Conservation (phyloP, 371 early-diverging fungal species). For the Mortierella sp. region DNA sequence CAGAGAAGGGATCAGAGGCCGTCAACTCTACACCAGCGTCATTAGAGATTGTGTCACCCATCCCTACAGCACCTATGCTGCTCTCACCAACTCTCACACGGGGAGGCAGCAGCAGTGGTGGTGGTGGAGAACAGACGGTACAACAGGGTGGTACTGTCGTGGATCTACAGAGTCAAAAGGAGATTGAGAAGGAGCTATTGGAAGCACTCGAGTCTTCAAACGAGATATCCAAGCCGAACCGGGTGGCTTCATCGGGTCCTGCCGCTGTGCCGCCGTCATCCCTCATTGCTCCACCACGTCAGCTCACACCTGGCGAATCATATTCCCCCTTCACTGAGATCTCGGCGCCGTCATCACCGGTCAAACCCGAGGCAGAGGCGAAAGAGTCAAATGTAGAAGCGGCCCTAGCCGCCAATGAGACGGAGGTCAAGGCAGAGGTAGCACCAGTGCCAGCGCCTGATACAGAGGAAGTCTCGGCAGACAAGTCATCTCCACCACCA, state of each 20-base stretch:
- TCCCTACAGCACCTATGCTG: constrained; percentile 15
- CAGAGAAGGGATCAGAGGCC: background rate
- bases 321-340: constrained; percentile 48
- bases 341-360: constrained; percentile 39
- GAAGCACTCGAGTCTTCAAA: constrained; percentile 28
- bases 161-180: constrained; percentile 25
- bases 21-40: background rate
- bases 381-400: background rate
- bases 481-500: too few species aligned
- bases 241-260: background rate
- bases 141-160: background rate
- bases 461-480: too few species aligned
- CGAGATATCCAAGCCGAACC: background rate
- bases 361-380: background rate
- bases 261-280: background rate
- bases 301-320: constrained; percentile 34
- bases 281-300: constrained; percentile 16
- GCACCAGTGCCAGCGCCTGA: too few species aligned
- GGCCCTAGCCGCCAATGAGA: too few species aligned
- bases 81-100: constrained; percentile 38
- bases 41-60: constrained; percentile 22
- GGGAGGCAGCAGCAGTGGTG: constrained; percentile 7
- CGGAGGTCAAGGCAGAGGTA: background rate
- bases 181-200: constrained; percentile 35
- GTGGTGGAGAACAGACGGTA: background rate